Percentiles rank a stretch among this genome's conserved stretches.
phyloP scores from a whole-genome alignment of 176 grass and related monocot genomes.

The Cenchrus americanus region DNA sequence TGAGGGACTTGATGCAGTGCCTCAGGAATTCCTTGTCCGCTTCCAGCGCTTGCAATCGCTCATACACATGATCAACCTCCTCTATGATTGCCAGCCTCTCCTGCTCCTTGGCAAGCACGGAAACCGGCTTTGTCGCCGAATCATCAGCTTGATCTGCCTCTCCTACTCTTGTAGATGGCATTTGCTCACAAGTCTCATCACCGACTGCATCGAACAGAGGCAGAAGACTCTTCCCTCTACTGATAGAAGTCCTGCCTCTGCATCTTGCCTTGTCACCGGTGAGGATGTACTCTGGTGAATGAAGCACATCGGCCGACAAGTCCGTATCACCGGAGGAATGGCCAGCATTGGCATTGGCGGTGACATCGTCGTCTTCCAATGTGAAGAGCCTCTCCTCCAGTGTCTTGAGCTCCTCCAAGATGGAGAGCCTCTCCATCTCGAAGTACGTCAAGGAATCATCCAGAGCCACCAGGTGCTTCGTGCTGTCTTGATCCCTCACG shows the following conservation, averaged over 20 bases:
- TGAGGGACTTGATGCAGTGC: constrained; percentile 90
- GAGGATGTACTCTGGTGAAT: constrained; percentile 23
- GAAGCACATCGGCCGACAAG: constrained; percentile 32
- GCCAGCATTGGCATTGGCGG: constrained; percentile 35
- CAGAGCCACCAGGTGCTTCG: constrained; percentile 53
- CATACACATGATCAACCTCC: constrained; percentile 83
- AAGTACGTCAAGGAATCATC: constrained; percentile 86
- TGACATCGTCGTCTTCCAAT: constrained; percentile 71
- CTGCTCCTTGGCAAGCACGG: constrained; percentile 45
- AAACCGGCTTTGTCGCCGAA: constrained; percentile 19
- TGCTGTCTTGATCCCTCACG: constrained; percentile 34
- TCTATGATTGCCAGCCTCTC: constrained; percentile 71
- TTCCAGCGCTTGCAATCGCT: constrained; percentile 85
- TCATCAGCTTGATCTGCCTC: constrained; percentile 21
- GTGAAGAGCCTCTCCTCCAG: constrained; percentile 86
- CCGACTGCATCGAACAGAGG: constrained; percentile 74
- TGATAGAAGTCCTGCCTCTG: constrained; percentile 44
- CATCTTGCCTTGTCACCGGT: constrained; percentile 36
- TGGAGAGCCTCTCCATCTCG: constrained; percentile 90
- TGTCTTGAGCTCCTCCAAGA: constrained; percentile 87
- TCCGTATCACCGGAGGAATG: constrained; percentile 40
- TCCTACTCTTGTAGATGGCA: constrained; percentile 19
- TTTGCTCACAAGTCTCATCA: constrained; percentile 49
- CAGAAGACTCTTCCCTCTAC: constrained; percentile 76
- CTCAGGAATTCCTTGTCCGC: constrained; percentile 95